Conservation (phyloP, 1,284 basidiomycete species). For the Heterobasidion parviporum region DNA sequence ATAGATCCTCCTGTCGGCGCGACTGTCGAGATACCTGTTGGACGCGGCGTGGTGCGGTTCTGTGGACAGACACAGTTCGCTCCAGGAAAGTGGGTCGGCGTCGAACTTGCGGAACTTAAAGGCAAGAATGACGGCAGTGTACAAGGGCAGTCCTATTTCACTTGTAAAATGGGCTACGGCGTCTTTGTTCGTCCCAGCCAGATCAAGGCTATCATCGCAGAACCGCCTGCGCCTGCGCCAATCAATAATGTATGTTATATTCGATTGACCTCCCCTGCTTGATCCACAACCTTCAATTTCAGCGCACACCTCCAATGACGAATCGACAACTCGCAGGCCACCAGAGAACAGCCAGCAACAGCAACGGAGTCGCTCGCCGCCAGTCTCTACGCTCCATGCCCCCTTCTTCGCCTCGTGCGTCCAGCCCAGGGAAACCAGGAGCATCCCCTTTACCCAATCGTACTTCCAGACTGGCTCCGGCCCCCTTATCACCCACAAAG, state of each 20-base stretch:
- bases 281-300: constrained; percentile 6
- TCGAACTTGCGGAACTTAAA: constrained; percentile 75
- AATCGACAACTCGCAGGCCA: constrained; percentile 25
- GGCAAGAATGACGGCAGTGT: constrained; percentile 98
- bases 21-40: constrained; percentile 70
- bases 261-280: constrained; percentile 9
- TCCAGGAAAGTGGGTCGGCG: constrained; percentile 89
- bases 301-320: constrained; percentile 3
- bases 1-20: constrained; percentile 40
- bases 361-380: constrained; percentile 25
- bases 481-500: constrained; percentile 28
- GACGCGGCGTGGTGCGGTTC: constrained; percentile 83
- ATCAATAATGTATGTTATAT: constrained; percentile 9
- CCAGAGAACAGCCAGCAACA: constrained; percentile 31
- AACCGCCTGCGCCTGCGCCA: constrained; percentile 29
- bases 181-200: constrained; percentile 90
- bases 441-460: constrained; percentile 9
- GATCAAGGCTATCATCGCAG: constrained; percentile 57
- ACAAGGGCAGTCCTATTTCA: constrained; percentile 79
- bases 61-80: constrained; percentile 82
- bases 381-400: constrained; percentile 26
- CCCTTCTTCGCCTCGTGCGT: constrained; percentile 30
- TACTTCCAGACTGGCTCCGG: constrained; percentile 17
- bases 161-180: constrained; percentile 70
- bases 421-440: constrained; percentile 30